A percentile compares a stretch with the other conserved stretches of the same genome.
These are phyloP conservation scores for Backusella westeae DNA, from an alignment of 192 early-diverging fungal species.

Conservation along the genomic window DNA sequence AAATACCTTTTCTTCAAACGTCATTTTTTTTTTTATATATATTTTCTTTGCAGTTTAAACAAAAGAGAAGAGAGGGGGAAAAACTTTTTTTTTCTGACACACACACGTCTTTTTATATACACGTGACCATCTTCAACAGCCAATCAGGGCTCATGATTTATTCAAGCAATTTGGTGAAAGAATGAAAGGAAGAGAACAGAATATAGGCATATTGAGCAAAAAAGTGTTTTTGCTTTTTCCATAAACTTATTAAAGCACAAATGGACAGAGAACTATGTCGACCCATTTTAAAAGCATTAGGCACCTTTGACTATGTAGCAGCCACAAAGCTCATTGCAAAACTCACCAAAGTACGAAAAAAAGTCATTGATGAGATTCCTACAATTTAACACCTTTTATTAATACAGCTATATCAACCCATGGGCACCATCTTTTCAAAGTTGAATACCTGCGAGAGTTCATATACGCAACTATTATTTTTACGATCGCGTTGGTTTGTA, in stretches of 20 bases:
- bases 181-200: background rate
- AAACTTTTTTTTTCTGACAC: background rate
- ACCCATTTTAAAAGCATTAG: slow-evolving; percentile 34
- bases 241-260: too few species aligned
- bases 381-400: background rate
- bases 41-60: background rate
- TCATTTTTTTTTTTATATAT: background rate
- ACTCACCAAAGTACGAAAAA: slow-evolving; percentile 34
- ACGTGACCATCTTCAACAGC: background rate
- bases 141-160: background rate
- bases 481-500: slow-evolving; percentile 31
- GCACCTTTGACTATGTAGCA: slow-evolving; percentile 49
- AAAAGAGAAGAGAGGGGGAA: background rate
- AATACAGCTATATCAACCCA: slow-evolving; percentile 18
- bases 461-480: slow-evolving; percentile 28
- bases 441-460: slow-evolving; percentile 30
- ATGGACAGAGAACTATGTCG: slow-evolving; percentile 6
- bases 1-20: background rate
- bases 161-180: background rate
- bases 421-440: slow-evolving; percentile 25
- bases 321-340: slow-evolving; percentile 41
- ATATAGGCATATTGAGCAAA: too few species aligned
- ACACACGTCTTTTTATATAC: background rate
- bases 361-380: too few species aligned
- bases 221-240: too few species aligned